Conservation (phyloP, 441 rosid species). For the Erysimum pusillum region DNA sequence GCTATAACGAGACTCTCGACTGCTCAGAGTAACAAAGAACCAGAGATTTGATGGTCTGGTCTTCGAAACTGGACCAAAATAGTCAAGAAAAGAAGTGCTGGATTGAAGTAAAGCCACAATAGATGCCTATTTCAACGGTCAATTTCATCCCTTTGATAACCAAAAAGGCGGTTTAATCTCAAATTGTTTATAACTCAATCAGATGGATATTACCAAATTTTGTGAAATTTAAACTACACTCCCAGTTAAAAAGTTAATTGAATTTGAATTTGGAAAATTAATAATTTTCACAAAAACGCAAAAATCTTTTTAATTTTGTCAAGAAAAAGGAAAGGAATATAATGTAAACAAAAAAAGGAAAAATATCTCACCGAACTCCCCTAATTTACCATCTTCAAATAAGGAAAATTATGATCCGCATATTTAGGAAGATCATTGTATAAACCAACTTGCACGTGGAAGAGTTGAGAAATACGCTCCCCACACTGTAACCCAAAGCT, state of each 20-base stretch:
- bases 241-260: not conserved
- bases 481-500: not conserved
- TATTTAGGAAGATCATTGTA: constrained; percentile 21
- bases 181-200: not conserved
- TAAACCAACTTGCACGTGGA: constrained; percentile 22
- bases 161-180: not conserved
- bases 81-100: not conserved
- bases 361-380: constrained; percentile 30
- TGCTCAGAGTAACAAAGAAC: constrained; percentile 44
- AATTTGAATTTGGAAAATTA: not conserved
- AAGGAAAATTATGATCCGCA: constrained; percentile 33
- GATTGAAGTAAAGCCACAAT: not conserved
- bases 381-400: constrained; percentile 14
- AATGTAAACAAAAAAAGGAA: not conserved
- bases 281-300: not conserved
- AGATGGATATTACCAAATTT: not conserved
- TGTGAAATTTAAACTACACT: not conserved
- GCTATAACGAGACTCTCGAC: not conserved
- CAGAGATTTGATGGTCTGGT: not conserved
- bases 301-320: too few species aligned
- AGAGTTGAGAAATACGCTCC: not conserved
- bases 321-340: not conserved
- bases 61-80: too few species aligned
- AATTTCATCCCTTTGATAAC: not conserved
- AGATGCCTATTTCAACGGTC: not conserved